These are phyloP conservation scores for Diaporthe eres DNA, from an alignment of 2,329 filamentous ascomycete genomes.

Conservation along the genomic window DNA sequence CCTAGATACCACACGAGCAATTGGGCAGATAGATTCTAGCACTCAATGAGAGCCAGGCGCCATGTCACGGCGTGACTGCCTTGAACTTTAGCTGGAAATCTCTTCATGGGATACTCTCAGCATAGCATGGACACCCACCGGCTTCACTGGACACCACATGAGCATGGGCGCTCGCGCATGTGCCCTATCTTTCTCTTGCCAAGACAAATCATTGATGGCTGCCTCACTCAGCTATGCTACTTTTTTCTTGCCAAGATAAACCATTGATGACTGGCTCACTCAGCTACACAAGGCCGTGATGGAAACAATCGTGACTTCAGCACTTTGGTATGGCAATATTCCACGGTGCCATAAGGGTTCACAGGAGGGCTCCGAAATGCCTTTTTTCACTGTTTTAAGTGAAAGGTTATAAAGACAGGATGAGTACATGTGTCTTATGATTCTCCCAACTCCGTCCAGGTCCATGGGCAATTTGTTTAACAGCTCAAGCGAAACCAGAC, in stretches of 20 bases:
- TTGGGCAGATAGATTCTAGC: neutral
- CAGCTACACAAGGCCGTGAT: neutral
- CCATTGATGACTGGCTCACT: neutral
- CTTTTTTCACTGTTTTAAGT: neutral
- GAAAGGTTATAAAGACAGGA: neutral
- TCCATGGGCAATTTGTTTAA: neutral
- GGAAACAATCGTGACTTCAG: neutral
- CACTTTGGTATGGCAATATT: neutral
- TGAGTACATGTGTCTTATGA: neutral
- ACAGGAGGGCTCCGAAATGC: neutral
- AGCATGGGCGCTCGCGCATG: neutral
- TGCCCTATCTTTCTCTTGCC: neutral
- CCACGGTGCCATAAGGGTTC: neutral
- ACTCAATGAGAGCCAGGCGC: no score
- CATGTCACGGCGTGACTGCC: neutral
- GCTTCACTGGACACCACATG: neutral
- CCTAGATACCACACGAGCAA: neutral
- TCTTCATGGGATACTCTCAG: neutral
- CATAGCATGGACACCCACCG: neutral
- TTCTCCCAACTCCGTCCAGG: neutral
- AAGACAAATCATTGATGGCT: neutral
- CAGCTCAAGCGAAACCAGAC: neutral
- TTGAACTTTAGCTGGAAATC: neutral
- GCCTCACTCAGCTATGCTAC: neutral
- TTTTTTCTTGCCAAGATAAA: neutral